Evolutionary conservation across 306 rosid species (phyloP), one percentile per base, ranked within the genome.

Genomic region (Vigna hirtella): DNA sequence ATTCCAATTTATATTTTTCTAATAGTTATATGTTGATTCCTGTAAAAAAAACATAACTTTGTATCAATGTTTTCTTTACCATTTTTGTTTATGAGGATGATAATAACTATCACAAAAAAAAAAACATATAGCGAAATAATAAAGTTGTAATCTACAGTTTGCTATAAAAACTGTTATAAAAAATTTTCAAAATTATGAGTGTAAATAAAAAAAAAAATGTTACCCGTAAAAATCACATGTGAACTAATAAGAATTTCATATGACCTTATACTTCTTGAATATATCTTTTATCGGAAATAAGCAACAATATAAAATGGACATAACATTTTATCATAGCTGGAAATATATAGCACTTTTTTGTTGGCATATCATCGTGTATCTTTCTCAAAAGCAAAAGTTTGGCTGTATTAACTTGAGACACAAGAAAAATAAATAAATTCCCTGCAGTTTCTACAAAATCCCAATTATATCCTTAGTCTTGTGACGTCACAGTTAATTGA

Each of bases 331-430:
- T 49, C 24, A 30, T 47, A 56, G 34, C 34, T 56, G 22, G 15
- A 55, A 53, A n/a, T n/a, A 55, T 55, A 20, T 9, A 20, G 20
- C 5, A 18, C 11, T 20, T 4, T 9, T 24, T 3, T 12, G 3
- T 58, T 72, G 2, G 3, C 9, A 55, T 36, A 57, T 16, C 11
- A 11, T 43, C 1, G 3, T 43, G 49, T 22, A 26, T 28, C 72
- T 18, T 48, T 12, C 24, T 43, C 9, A 17, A 75, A 62, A 62
- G 79, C 38, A 63, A 63, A 75, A 75, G 79, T 49, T 75, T 75
- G 72, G 72, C 24, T 3, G 6, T 47, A 74, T 59, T 59, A 57
- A 43, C 1, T 18, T 16, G 48, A 45, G 8, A 48, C 70, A 47
- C 20, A 61, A 10, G 12, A 30, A 18, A 75, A 18, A 49, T 22